Percentiles rank a stretch among this genome's conserved stretches.
Conservation (phyloP, 1,284 basidiomycete genomes). For the Blastosporella zonata region DNA sequence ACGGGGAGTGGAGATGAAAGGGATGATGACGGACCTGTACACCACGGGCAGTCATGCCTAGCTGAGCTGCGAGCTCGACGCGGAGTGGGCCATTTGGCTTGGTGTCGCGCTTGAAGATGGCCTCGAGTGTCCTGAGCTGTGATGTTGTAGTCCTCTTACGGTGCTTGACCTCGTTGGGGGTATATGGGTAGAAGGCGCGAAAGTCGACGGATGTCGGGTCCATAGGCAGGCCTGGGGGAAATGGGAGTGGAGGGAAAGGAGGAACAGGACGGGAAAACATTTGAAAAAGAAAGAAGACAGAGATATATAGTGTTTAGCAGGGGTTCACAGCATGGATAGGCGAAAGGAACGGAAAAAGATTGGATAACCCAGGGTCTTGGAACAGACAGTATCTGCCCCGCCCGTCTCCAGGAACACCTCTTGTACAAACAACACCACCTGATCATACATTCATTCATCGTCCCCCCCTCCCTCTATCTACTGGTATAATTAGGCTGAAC, state of each 20-base stretch:
- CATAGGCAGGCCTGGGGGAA: conserved; percentile 32
- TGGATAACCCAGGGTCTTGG: conserved; percentile 14
- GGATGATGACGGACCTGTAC: conserved; percentile 70
- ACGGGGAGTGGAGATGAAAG: conserved; percentile 18
- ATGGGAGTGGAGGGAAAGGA: conserved; percentile 21
- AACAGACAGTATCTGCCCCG: conserved; percentile 26
- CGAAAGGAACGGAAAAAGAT: conserved; percentile 31
- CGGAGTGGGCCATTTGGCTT: conserved; percentile 85
- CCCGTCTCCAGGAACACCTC: conserved; percentile 31
- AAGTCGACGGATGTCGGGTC: conserved; percentile 63
- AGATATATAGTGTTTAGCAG: conserved; percentile 18
- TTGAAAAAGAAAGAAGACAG: conserved; percentile 24
- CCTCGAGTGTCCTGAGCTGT: conserved; percentile 85
- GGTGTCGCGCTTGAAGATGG: conserved; percentile 80
- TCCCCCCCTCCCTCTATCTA: conserved; percentile 9
- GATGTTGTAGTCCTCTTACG: conserved; percentile 79
- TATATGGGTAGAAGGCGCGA: conserved; percentile 78
- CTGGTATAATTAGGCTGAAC: conserved; percentile 15
- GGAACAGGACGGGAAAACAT: conserved; percentile 28
- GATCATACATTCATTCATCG: conserved; percentile 18
- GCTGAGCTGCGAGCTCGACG: conserved; percentile 74
- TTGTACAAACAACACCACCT: conserved; percentile 14
- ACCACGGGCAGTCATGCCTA: conserved; percentile 89
- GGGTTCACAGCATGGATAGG: conserved; percentile 23
- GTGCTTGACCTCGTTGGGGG: conserved; percentile 88